A percentile compares a stretch with the other conserved stretches of the same genome.
These are phyloP conservation scores for Coffea humblotiana DNA, from an alignment of 305 asterid genomes.

Conservation along the genomic window DNA sequence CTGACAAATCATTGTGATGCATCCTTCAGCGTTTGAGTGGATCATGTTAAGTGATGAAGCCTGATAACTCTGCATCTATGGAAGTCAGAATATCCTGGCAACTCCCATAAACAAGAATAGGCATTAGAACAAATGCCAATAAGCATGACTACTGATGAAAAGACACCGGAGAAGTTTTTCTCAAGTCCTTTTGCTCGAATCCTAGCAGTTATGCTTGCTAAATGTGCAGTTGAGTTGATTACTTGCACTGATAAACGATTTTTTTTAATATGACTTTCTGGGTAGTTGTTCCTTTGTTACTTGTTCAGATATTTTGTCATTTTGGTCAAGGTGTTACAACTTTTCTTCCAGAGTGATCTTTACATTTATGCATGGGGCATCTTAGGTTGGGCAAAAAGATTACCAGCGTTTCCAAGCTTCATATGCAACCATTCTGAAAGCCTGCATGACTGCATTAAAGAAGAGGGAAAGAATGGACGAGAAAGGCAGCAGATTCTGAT, in stretches of 20 bases:
- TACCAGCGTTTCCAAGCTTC: conserved; percentile 94
- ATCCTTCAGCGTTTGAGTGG: neutral
- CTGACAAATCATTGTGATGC: neutral
- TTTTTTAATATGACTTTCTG: neutral
- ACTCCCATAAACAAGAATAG: neutral
- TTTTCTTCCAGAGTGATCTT: conserved; percentile 9
- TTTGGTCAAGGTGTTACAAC: neutral
- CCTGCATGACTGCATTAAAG: conserved; percentile 86
- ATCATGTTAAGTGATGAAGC: no score
- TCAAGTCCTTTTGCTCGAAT: neutral
- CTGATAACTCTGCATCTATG: neutral
- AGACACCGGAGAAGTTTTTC: neutral
- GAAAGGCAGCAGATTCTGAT: conserved; percentile 68
- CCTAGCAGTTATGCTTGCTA: neutral
- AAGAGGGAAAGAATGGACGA: conserved; percentile 93
- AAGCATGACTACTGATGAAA: neutral
- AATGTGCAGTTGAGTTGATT: neutral
- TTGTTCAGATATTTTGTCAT: neutral
- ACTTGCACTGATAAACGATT: neutral
- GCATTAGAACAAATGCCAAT: neutral
- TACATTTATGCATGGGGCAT: conserved; percentile 9
- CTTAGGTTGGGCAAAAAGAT: conserved; percentile 81
- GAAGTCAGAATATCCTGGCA: neutral
- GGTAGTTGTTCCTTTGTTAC: neutral
- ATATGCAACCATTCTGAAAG: conserved; percentile 83